phyloP scores from a whole-genome alignment of 495 filamentous ascomycete species.

The Trichoderma asperelloides region DNA sequence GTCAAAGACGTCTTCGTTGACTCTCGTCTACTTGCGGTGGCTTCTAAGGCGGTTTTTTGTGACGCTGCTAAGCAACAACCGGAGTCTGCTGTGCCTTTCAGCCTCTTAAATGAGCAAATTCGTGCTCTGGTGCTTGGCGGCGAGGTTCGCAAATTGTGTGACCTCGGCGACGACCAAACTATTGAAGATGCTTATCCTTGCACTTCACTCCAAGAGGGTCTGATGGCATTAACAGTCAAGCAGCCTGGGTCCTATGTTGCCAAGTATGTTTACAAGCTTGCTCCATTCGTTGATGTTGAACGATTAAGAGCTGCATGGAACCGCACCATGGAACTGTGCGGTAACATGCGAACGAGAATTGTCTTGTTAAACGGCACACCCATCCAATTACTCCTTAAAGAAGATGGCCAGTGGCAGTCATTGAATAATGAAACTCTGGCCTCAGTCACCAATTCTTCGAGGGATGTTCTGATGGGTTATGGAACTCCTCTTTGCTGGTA shows the following conservation, averaged over 20 bases:
- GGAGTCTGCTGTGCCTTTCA: not conserved
- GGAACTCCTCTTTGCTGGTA: constrained; percentile 1
- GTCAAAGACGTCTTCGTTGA: constrained; percentile 15
- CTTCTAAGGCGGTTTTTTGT: not conserved
- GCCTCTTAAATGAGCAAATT: not conserved
- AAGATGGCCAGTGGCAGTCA: not conserved
- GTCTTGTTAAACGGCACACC: constrained; percentile 11
- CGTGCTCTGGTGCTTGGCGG: not conserved
- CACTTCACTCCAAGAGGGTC: constrained; percentile 45
- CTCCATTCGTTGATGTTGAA: constrained; percentile 26
- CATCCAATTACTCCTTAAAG: constrained; percentile 17
- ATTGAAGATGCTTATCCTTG: constrained; percentile 30
- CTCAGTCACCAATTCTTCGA: not conserved
- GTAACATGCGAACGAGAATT: constrained; percentile 55
- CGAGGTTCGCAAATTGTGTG: not conserved
- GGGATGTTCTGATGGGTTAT: not conserved
- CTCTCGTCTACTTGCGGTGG: constrained; percentile 3
- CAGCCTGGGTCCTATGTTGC: constrained; percentile 33
- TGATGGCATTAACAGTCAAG: constrained; percentile 36
- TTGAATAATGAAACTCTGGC: not conserved
- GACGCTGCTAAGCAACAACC: not conserved
- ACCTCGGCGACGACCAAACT: not conserved
- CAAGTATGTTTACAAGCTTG: constrained; percentile 34
- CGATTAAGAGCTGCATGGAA: constrained; percentile 42
- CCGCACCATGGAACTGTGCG: constrained; percentile 41